Conservation (phyloP, 2,329 filamentous ascomycete species). For the Dothideomycetes sp. region DNA sequence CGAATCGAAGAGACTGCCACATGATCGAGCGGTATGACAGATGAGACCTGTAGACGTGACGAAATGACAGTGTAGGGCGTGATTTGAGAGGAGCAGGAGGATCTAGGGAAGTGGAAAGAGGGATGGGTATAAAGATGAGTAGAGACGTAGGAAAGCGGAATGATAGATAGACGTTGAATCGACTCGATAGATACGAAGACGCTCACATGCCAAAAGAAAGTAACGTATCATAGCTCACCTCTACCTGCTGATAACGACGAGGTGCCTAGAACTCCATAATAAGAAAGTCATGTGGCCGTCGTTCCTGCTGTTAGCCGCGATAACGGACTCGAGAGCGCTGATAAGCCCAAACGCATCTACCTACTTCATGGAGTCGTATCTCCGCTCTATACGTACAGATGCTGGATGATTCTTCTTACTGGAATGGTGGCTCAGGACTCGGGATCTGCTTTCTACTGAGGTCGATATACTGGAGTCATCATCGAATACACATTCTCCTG, state of each 20-base stretch:
- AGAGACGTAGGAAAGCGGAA: too few relatives aligned
- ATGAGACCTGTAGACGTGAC: neutral
- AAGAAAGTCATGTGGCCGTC: constrained; percentile 7
- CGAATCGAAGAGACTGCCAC: constrained; percentile 21
- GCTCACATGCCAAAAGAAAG: constrained; percentile 10
- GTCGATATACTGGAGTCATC: too few relatives aligned
- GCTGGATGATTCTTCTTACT: too few relatives aligned
- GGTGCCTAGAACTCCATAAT: constrained; percentile 4
- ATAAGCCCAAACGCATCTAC: too few relatives aligned
- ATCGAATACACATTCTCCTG: too few relatives aligned
- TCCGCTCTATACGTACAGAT: too few relatives aligned
- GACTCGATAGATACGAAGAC: constrained; percentile 8
- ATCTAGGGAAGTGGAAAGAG: neutral
- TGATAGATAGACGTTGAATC: constrained; percentile 1
- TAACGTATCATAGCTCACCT: neutral
- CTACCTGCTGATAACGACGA: constrained; percentile 9
- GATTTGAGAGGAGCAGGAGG: neutral
- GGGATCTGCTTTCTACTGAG: too few relatives aligned
- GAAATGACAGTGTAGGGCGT: neutral
- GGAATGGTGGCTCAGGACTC: too few relatives aligned
- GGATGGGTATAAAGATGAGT: neutral
- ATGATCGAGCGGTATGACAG: constrained; percentile 14
- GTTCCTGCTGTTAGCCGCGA: constrained; percentile 8
- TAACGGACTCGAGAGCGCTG: too few relatives aligned
- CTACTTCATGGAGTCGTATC: too few relatives aligned